Base-by-base conservation (phyloP, 2,329 filamentous ascomycete genomes). In the Bipolaris victoriae region DNA sequence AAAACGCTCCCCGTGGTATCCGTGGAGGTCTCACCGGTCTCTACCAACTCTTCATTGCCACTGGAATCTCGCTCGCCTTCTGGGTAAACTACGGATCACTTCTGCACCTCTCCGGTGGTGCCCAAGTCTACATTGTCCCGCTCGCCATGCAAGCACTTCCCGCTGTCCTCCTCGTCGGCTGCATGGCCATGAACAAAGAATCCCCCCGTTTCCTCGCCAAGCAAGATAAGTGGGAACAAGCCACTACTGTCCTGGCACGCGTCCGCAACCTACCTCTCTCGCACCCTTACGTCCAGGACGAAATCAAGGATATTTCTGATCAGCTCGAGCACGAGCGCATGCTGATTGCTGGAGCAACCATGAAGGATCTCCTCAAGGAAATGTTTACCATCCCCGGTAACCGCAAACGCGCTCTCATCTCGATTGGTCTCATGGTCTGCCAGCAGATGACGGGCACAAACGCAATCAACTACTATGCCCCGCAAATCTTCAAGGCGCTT, bases 361-460 rank as follows among this genome's bases (percentile, higher is more conserved):
- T 81, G 64, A 74, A 73, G 60, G 75, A 78, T 59, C 64, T 78
- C 5, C 63, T 76, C 33, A 72, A 65, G 56, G 76, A 78, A 57
- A 77, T 78, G 75, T 84, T 81, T 81, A 72, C 68, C 15, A 74
- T 78, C 46, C 75, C 75, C 5, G 75, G 75, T 7, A 84, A 86
- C 52, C 81, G 88, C 55, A 88, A 88, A 66, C 83, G 88, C 49
- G 85, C 84, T 2, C 73, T 89, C 45, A 82, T 90, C 55, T 87
- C 85, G 29, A 83, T 91, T 80, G 88, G 74, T 13, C 76, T 82
- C 35, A 85, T 82, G 88, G 78, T 90, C 37, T 90, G 86, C 72
- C 88, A 91, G 72, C 88, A 90, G 71, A 88, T 90, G 84, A 90
- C 88, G 0, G 88, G 87, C 16, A 76, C 73, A 2, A 77, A 77